A percentile compares a stretch with the other conserved stretches of the same genome.
These are phyloP conservation scores for Phaseolus lunatus DNA, from an alignment of 306 rosid species.

Conservation along the genomic window DNA sequence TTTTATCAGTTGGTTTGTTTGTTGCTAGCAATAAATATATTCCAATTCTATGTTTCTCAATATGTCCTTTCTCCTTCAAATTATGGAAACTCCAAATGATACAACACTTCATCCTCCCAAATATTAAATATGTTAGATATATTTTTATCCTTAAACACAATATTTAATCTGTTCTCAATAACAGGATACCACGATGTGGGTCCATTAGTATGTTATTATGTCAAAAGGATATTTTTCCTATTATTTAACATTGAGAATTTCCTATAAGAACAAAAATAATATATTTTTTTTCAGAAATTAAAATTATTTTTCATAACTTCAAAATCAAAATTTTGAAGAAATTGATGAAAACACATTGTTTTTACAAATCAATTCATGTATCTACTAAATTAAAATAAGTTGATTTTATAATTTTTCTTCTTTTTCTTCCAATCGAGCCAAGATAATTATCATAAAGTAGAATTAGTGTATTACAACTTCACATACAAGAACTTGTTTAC, in stretches of 20 bases:
- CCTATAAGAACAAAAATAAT: too few species aligned
- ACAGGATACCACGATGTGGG: background rate
- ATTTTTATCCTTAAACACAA: too few species aligned
- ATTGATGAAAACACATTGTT: too few species aligned
- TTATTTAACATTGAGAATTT: background rate
- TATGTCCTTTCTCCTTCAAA: slow-evolving; percentile 10
- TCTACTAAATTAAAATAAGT: too few species aligned
- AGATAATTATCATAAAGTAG: background rate
- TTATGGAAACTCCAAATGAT: background rate
- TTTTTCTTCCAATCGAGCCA: too few species aligned
- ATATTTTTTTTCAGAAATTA: too few species aligned
- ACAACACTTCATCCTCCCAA: background rate
- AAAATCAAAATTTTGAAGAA: too few species aligned
- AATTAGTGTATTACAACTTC: background rate
- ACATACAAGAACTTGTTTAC: background rate
- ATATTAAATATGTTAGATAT: too few species aligned
- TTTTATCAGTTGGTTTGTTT: slow-evolving; percentile 1
- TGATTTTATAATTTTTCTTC: too few species aligned
- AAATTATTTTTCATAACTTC: too few species aligned
- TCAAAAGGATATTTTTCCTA: too few species aligned
- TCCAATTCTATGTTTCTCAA: slow-evolving; percentile 11
- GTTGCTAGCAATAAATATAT: slow-evolving; percentile 5
- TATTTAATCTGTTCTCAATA: background rate
- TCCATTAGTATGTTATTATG: background rate
- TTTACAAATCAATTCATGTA: too few species aligned